Evolutionary conservation across 2,329 filamentous ascomycete species (phyloP).

Genomic region (Penicillium crustosum): DNA sequence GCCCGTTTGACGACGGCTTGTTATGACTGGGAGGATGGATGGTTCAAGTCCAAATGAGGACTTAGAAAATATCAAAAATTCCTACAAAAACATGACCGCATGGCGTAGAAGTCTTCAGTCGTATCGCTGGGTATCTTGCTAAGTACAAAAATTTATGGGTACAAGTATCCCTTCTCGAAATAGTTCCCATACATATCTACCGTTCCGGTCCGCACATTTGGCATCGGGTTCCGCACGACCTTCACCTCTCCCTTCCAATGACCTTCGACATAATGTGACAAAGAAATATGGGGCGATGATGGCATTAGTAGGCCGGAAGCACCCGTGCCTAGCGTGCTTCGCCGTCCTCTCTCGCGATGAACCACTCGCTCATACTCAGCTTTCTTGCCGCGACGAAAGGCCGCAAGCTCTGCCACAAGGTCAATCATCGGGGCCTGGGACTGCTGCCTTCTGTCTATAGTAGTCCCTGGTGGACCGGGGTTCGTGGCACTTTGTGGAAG

Average conservation of each 20-base stretch:
- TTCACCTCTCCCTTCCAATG: slow-evolving; percentile 62
- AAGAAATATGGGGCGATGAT: slow-evolving; percentile 24
- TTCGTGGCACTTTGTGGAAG: slow-evolving; percentile 8
- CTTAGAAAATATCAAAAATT: slow-evolving; percentile 27
- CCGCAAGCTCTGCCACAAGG: slow-evolving; percentile 54
- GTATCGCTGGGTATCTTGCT: neutral
- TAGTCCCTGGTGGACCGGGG: slow-evolving; percentile 2
- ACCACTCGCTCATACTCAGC: slow-evolving; percentile 46
- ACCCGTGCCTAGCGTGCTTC: slow-evolving; percentile 26
- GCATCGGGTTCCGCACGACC: slow-evolving; percentile 51
- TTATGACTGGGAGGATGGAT: slow-evolving; percentile 23
- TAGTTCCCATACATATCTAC: slow-evolving; percentile 56
- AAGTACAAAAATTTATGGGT: slow-evolving; percentile 41
- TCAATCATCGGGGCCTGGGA: slow-evolving; percentile 41
- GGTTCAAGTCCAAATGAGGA: slow-evolving; percentile 14
- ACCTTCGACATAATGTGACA: slow-evolving; percentile 52
- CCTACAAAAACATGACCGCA: slow-evolving; percentile 15
- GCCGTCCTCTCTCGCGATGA: slow-evolving; percentile 27
- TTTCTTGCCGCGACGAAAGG: slow-evolving; percentile 56
- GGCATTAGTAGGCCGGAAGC: slow-evolving; percentile 16
- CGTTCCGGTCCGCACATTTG: slow-evolving; percentile 43
- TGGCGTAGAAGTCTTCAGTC: neutral
- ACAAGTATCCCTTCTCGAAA: slow-evolving; percentile 54
- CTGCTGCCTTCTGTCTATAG: slow-evolving; percentile 9
- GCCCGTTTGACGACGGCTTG: slow-evolving; percentile 20